Evolutionary conservation across 371 early-diverging fungal genomes (phyloP).

Genomic region (Chytridium lagenaria): DNA sequence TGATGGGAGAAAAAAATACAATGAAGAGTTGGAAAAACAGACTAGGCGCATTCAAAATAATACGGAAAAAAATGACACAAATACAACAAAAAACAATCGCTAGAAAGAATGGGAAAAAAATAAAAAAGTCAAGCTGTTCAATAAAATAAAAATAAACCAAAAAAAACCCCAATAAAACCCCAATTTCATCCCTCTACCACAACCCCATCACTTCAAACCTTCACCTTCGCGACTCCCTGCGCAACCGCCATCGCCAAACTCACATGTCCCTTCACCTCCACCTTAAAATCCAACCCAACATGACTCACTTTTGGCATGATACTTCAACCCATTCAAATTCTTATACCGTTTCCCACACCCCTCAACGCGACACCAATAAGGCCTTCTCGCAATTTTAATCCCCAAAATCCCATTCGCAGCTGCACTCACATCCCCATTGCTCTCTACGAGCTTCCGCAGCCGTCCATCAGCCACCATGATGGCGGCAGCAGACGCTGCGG

Average conservation of each 20-base stretch:
- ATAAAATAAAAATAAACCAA: not conserved
- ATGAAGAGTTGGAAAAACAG: no score
- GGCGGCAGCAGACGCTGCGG: no score
- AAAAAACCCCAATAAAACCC: no score
- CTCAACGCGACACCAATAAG: constrained; percentile 46
- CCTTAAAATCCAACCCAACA: constrained; percentile 43
- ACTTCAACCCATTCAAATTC: constrained; percentile 54
- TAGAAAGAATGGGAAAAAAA: no score
- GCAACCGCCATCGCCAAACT: constrained; percentile 5
- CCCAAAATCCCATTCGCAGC: constrained; percentile 21
- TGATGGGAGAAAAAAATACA: no score
- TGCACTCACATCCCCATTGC: not conserved
- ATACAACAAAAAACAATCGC: no score
- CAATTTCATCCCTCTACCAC: no score
- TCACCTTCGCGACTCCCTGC: not conserved
- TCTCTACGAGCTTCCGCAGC: no score
- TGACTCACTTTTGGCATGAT: constrained; percentile 53
- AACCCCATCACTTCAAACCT: not conserved
- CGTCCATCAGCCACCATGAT: no score
- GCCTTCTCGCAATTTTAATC: constrained; percentile 39
- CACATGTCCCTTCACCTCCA: constrained; percentile 38
- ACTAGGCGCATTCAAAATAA: no score
- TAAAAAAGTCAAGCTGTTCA: no score
- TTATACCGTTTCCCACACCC: constrained; percentile 51
- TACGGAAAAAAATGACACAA: no score